phyloP scores from a whole-genome alignment of 306 rosid genomes.

The Hylodesmum podocarpum region DNA sequence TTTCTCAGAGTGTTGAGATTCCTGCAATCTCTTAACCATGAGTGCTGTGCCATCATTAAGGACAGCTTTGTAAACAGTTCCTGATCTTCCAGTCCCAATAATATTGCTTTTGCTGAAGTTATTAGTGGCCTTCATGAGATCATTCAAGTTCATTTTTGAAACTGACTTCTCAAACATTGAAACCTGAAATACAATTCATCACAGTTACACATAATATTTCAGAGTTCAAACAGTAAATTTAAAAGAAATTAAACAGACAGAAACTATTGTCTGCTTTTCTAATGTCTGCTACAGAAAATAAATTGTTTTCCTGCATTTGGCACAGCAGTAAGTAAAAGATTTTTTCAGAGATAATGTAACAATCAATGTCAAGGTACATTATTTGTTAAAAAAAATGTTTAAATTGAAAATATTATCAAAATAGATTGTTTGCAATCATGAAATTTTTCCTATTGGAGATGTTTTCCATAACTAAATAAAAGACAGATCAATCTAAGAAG shows the following conservation, averaged over 20 bases:
- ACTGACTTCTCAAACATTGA: conserved; percentile 77
- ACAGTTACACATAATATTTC: conserved; percentile 26
- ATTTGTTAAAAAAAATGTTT: background rate
- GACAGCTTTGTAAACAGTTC: conserved; percentile 77
- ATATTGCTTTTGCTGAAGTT: conserved; percentile 67
- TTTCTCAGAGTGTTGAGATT: conserved; percentile 83
- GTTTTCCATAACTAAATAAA: conserved; percentile 11
- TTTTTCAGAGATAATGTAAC: background rate
- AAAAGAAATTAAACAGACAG: background rate
- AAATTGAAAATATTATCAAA: background rate
- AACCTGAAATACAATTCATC: conserved; percentile 52
- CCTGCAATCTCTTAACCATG: conserved; percentile 90
- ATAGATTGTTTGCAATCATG: background rate
- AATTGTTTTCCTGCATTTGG: background rate
- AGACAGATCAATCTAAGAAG: background rate
- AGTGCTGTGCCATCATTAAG: conserved; percentile 67
- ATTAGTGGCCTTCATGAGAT: conserved; percentile 88
- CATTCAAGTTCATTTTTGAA: conserved; percentile 77
- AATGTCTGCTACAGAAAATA: background rate
- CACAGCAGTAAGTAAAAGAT: background rate
- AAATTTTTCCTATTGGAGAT: background rate
- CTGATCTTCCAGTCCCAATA: conserved; percentile 85
- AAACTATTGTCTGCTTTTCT: background rate
- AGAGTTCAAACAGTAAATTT: conserved; percentile 4
- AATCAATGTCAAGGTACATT: background rate